Base-by-base conservation (phyloP, 371 early-diverging fungal species). In the Actinomucor elegans region DNA sequence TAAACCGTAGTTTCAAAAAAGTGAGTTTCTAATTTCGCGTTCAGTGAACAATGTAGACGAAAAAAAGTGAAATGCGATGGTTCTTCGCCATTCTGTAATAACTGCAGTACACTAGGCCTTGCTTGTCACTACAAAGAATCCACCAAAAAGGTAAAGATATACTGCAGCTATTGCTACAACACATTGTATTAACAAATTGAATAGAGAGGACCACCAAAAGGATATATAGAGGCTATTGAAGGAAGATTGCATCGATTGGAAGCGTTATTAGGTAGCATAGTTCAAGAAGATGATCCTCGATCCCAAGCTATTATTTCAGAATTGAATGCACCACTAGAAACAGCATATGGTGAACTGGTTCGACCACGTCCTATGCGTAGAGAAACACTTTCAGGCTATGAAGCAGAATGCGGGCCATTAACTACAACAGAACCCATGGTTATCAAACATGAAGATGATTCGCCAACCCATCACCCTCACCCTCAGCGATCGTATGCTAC, bases 181-280 rank as follows among this genome's bases (percentile, higher is more conserved):
- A n/a, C 2, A 32, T 11, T 12, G 40, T 44, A 26, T 14, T 18
- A 23, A 29, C 28, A 37, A 0, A 11, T 9, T 24, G 20, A 17
- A 32, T 48, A 87, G 71, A 68, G 88, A 55, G 85, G 85, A 2
- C 85, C 85, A 34, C 82, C 85, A 6, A 85, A 85, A 70, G 89
- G 89, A 15, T 87, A 88, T 55, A 86, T 88, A 42, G 87, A 87
- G 54, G 86, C 82, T 9, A 87, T 88, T 33, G 89, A 88, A 52
- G 78, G 77, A 28, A 73, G 87, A 23, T 57, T 88, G 38, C 84
- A 82, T 62, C 73, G 82, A 48, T 64, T 84, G 49, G 89, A 88
- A 57, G 80, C 80, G 18, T 51, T 87, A 9, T 57, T 87, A 5
- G 80, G 83, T 6, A 81, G 83, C 15, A 71, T 82, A 11, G 71